These are phyloP conservation scores for Neonothopanus nambi DNA, from an alignment of 1,284 basidiomycete species.

Conservation along the genomic window DNA sequence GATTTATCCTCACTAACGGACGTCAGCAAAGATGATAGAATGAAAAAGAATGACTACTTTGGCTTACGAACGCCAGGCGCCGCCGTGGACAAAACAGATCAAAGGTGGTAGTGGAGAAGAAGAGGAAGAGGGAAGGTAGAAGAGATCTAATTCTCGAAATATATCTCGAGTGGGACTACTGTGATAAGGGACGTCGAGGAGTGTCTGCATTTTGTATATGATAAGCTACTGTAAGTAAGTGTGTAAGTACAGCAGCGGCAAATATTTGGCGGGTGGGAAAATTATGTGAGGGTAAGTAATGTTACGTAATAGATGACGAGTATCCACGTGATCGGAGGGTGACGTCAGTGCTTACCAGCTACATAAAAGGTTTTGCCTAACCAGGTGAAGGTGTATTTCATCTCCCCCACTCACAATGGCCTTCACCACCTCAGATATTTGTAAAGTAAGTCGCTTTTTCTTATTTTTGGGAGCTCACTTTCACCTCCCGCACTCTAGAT, in stretches of 20 bases:
- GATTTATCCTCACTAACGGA: slow-evolving; percentile 17
- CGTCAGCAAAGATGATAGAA: slow-evolving; percentile 2
- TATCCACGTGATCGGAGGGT: no score
- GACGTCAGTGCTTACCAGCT: no score
- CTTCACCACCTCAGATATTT: slow-evolving; percentile 71
- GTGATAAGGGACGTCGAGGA: slow-evolving; percentile 46
- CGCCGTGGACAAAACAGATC: slow-evolving; percentile 73
- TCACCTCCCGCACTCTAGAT: slow-evolving; percentile 29
- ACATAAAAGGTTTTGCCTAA: no score
- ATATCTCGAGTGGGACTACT: slow-evolving; percentile 23
- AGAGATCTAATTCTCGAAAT: slow-evolving; percentile 50
- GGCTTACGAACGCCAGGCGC: slow-evolving; percentile 77
- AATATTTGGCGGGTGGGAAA: no score
- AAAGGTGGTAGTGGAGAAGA: slow-evolving; percentile 28
- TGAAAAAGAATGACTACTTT: slow-evolving; percentile 1
- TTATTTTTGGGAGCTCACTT: background rate
- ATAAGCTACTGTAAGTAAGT: no score
- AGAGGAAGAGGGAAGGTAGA: slow-evolving; percentile 33
- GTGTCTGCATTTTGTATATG: slow-evolving; percentile 15
- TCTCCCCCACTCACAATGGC: slow-evolving; percentile 48
- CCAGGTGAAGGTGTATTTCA: background rate
- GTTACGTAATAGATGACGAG: no score
- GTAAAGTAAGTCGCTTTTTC: slow-evolving; percentile 52
- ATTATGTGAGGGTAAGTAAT: no score
- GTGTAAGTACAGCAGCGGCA: no score